These are phyloP conservation scores for Vigna trinervia DNA, from an alignment of 306 rosid genomes.

Conservation along the genomic window DNA sequence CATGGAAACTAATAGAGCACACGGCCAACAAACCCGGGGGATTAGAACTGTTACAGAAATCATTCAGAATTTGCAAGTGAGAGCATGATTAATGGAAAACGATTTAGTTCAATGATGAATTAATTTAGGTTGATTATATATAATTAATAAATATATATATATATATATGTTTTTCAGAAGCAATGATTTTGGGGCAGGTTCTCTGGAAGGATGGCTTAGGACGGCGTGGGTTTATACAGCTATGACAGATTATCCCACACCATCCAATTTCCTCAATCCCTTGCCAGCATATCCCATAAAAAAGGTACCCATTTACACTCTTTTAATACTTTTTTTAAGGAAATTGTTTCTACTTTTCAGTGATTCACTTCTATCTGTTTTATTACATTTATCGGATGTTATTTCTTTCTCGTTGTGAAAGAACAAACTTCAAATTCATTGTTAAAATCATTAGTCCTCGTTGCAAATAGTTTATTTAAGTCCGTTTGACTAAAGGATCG, in stretches of 20 bases:
- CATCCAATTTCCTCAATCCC: constrained; percentile 71
- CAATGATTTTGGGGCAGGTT: constrained; percentile 13
- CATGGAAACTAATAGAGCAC: constrained; percentile 62
- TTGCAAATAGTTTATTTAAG: background rate
- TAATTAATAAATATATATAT: no score
- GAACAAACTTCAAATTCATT: background rate
- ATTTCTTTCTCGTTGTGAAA: background rate
- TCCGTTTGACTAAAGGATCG: background rate
- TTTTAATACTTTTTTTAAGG: background rate
- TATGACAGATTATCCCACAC: constrained; percentile 96
- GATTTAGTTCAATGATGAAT: background rate
- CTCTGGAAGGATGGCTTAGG: constrained; percentile 56
- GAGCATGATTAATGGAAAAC: constrained; percentile 27
- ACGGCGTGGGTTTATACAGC: constrained; percentile 60
- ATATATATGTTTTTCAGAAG: constrained; percentile 23
- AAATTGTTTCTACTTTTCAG: background rate
- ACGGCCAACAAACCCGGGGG: constrained; percentile 49
- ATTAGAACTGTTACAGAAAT: constrained; percentile 50
- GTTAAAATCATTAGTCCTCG: background rate
- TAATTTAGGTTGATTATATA: background rate
- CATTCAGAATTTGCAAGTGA: constrained; percentile 82
- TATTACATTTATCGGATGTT: background rate
- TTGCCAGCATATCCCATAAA: constrained; percentile 86
- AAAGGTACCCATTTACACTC: constrained; percentile 51
- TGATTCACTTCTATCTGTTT: background rate